Conservation (phyloP, 768 basidiomycete species). For the Epithele typhae region DNA sequence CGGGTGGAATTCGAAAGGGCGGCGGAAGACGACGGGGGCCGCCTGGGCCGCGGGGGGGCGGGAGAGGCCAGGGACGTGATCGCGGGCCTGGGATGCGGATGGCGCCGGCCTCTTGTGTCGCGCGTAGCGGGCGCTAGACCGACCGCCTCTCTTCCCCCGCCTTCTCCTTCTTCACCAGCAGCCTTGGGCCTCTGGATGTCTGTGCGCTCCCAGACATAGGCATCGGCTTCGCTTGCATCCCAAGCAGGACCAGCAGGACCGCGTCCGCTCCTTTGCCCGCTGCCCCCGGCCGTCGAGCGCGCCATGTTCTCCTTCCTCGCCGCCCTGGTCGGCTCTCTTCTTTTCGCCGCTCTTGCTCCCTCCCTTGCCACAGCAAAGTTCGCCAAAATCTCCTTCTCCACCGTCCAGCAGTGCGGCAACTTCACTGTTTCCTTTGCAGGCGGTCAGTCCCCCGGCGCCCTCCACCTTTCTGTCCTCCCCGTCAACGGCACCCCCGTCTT, state of each 20-base stretch:
- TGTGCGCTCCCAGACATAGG: slow-evolving; percentile 1
- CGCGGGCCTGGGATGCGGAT: neutral
- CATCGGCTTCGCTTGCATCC: slow-evolving; percentile 9
- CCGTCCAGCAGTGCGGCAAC: slow-evolving; percentile 49
- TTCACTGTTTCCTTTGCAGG: slow-evolving; percentile 44
- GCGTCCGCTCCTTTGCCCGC: slow-evolving; percentile 17
- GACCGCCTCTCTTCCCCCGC: too few species aligned
- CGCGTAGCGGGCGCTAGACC: too few species aligned
- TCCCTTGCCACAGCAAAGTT: slow-evolving; percentile 26
- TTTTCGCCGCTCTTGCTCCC: slow-evolving; percentile 9
- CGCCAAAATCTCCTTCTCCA: slow-evolving; percentile 30
- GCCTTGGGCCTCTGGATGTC: slow-evolving; percentile 12
- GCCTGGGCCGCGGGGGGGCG: neutral
- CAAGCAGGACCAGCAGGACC: slow-evolving; percentile 19
- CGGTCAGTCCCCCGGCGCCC: slow-evolving; percentile 35
- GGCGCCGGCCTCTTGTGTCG: too few species aligned
- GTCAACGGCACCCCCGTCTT: slow-evolving; percentile 45
- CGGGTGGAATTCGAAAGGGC: too few species aligned
- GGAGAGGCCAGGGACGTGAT: neutral
- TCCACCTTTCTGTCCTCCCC: slow-evolving; percentile 49
- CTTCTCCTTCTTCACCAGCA: slow-evolving; percentile 3
- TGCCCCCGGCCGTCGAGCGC: slow-evolving; percentile 12
- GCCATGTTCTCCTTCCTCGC: slow-evolving; percentile 14
- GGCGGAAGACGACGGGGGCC: too few species aligned
- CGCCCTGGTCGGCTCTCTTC: slow-evolving; percentile 18